These are phyloP conservation scores for Backusella psychrophila DNA, from an alignment of 192 early-diverging fungal species.

Conservation along the genomic window DNA sequence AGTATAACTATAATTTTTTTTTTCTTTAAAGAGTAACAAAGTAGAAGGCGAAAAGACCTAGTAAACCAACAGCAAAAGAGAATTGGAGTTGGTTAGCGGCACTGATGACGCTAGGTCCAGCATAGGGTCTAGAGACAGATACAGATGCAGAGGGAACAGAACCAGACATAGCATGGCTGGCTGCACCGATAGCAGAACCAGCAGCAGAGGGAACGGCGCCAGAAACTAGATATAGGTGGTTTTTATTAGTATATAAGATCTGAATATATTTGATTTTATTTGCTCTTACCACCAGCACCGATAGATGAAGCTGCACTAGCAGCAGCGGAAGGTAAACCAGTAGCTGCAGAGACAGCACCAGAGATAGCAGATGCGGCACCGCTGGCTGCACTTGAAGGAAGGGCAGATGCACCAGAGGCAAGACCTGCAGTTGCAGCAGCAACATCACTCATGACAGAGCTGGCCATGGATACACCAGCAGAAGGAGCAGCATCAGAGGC, in stretches of 20 bases:
- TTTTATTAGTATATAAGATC: background rate
- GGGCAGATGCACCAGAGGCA: background rate
- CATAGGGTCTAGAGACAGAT: slow-evolving; percentile 9
- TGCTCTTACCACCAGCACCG: background rate
- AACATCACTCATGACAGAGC: background rate
- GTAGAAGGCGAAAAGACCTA: background rate
- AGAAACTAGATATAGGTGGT: background rate
- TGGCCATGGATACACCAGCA: background rate
- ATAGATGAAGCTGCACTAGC: slow-evolving; percentile 2
- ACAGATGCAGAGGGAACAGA: background rate
- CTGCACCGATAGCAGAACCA: background rate
- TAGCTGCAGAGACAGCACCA: background rate
- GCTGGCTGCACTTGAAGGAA: background rate
- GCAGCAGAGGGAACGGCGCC: background rate
- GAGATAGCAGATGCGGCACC: background rate
- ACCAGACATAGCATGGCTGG: background rate
- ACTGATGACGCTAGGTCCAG: slow-evolving; percentile 8
- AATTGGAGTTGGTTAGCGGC: background rate
- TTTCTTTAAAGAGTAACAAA: background rate
- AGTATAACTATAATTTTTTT: background rate
- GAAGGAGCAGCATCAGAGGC: background rate
- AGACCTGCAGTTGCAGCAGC: background rate
- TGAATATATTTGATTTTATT: background rate
- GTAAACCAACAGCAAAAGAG: background rate
- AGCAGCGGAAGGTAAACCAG: background rate